These are phyloP conservation scores for Tulasnella sp. DNA, from an alignment of 768 basidiomycete genomes.

Conservation along the genomic window DNA sequence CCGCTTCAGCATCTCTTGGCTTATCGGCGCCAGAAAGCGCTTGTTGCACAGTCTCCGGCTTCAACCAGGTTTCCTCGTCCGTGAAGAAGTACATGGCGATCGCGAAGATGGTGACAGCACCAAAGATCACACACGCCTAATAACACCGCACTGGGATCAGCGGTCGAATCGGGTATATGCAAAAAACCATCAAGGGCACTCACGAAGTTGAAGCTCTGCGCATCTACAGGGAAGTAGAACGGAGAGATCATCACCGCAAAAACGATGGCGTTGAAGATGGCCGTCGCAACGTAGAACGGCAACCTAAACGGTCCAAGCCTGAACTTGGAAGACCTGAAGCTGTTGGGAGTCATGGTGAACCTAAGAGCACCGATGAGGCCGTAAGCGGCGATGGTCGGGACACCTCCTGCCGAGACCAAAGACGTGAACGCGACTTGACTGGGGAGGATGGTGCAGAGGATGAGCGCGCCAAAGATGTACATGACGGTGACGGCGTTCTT, in stretches of 20 bases:
- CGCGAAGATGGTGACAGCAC: conserved; percentile 65
- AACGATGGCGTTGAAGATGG: conserved; percentile 61
- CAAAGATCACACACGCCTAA: conserved; percentile 74
- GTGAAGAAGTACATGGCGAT: conserved; percentile 67
- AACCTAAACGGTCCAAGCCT: conserved; percentile 54
- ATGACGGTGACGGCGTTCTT: conserved; percentile 81
- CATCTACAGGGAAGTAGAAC: conserved; percentile 73
- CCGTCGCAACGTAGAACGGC: conserved; percentile 57
- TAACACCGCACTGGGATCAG: not conserved
- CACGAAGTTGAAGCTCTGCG: conserved; percentile 77
- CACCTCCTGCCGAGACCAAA: conserved; percentile 72
- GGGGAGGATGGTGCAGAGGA: conserved; percentile 83
- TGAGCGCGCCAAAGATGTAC: conserved; percentile 56
- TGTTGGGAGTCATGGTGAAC: conserved; percentile 63
- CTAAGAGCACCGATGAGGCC: conserved; percentile 69
- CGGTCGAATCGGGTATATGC: not conserved
- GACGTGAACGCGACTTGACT: conserved; percentile 90
- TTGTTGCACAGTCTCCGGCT: conserved; percentile 33
- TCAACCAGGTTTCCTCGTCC: conserved; percentile 72
- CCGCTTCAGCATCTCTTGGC: too few species aligned
- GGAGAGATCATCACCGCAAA: conserved; percentile 78
- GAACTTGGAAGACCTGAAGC: conserved; percentile 66
- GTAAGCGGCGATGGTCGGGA: conserved; percentile 84
- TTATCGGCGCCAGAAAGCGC: conserved; percentile 1
- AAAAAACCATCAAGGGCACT: conserved; percentile 26